Base-by-base conservation (phyloP, 768 basidiomycete genomes). In the Pilatotrama ljubarskyi region DNA sequence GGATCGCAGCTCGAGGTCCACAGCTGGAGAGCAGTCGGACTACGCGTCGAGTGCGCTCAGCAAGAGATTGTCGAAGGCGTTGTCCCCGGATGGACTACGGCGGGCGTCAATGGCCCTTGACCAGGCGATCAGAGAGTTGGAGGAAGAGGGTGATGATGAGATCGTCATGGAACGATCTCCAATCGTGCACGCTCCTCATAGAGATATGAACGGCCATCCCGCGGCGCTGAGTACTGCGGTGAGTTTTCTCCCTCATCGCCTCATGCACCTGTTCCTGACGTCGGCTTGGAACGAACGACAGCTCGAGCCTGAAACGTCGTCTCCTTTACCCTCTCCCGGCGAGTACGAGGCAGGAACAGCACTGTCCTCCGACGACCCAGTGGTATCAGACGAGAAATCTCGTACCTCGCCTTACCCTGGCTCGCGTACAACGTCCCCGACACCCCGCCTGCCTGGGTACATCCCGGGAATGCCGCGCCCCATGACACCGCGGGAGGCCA, bases 391-490 rank as follows among this genome's bases (percentile, higher is more conserved):
- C 37, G 82, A 83, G 20, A 76, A 78, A 48, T 81, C 76, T 40
- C 81, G 79, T n/a, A 72, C 82, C 49, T 87, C 85, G 22, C 86
- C 86, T 25, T 77, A 74, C 46, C 73, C 74, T 60, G 75, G 84
- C 46, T 82, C 83, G 43, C 83, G 77, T 3, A 75, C 77, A 14
- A 72, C 73, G n/a, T 82, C 82, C 29, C 81, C 82, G 32, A 73
- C 74, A 0, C 79, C 82, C 42, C 79, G 83, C 40, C 69, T 91
- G 20, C 91, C 92, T 55, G 92, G 92, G 14, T 94, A 94, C 73
- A 85, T 92, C 57, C 92, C 92, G 22, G 92, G 92, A 11, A 94
- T 94, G 92, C 89, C 90, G 20, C 79, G 92, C 41, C 92, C 92
- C 17, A 92, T 93, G 88, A 93, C 92, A 6, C 92, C 92, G n/a